Evolutionary conservation across 2,329 filamentous ascomycete genomes (phyloP).

Genomic region (Penicillium sumatraense): DNA sequence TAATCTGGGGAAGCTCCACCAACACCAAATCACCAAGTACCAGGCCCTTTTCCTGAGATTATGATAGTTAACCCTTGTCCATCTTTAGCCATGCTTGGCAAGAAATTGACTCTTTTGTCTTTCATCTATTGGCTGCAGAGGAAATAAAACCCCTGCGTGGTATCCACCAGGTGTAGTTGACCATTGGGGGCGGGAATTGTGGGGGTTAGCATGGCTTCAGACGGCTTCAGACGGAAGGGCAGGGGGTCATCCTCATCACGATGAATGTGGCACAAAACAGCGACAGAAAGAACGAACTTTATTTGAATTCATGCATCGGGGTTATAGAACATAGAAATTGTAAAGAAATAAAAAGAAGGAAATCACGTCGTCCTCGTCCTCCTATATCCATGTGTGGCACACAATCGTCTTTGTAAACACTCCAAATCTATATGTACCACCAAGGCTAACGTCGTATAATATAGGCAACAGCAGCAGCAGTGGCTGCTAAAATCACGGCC

Average conservation of each 20-base stretch:
- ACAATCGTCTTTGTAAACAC: too few relatives aligned
- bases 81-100: neutral
- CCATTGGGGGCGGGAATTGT: neutral
- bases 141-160: neutral
- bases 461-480: slow-evolving; percentile 18
- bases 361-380: neutral
- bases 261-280: neutral
- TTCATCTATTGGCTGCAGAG: neutral
- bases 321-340: neutral
- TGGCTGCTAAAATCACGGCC: slow-evolving; percentile 27
- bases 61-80: neutral
- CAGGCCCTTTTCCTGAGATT: neutral
- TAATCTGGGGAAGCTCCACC: neutral
- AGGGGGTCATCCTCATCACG: neutral
- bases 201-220: neutral
- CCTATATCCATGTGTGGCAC: too few relatives aligned
- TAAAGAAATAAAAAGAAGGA: neutral
- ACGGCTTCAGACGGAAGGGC: neutral
- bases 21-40: neutral
- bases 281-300: neutral
- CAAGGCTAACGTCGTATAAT: neutral
- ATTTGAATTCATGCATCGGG: neutral
- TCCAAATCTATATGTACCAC: neutral
- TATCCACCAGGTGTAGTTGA: neutral
- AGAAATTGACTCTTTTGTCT: neutral